Conservation (phyloP, 2,329 filamentous ascomycete genomes). For the Claviceps paspali region DNA sequence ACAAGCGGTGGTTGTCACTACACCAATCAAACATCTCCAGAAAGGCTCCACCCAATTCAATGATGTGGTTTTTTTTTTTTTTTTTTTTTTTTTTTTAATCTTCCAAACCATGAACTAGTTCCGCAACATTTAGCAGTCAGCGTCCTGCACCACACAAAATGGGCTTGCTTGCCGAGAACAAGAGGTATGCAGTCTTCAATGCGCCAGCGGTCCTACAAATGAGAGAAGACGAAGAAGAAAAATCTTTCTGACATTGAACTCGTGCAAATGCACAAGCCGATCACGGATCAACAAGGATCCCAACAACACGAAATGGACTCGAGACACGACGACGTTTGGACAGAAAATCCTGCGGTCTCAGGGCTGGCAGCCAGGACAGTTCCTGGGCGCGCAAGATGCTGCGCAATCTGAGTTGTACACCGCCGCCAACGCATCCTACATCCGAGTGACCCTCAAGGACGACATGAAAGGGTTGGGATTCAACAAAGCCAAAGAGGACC, state of each 20-base stretch:
- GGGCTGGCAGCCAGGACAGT: constrained; percentile 79
- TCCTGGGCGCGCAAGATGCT: constrained; percentile 63
- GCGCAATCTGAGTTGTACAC: constrained; percentile 63
- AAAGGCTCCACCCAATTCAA: not conserved
- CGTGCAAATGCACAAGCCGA: constrained; percentile 15
- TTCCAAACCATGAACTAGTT: not conserved
- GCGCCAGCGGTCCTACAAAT: too few species aligned
- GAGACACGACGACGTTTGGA: constrained; percentile 68
- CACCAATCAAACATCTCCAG: constrained; percentile 2
- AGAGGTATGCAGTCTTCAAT: constrained; percentile 13
- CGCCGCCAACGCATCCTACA: constrained; percentile 68
- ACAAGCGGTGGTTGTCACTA: too few species aligned
- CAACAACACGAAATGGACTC: constrained; percentile 89
- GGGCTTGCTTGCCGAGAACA: constrained; percentile 22
- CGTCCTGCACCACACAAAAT: constrained; percentile 12
- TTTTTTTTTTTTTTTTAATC: too few species aligned
- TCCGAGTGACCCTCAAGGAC: constrained; percentile 74
- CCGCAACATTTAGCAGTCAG: not conserved
- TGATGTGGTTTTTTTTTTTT: not conserved
- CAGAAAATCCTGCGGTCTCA: constrained; percentile 78
- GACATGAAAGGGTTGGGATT: constrained; percentile 85
- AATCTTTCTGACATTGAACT: not conserved
- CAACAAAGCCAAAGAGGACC: constrained; percentile 55
- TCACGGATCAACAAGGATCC: constrained; percentile 76
- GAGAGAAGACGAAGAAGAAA: too few species aligned